Evolutionary conservation across 2,329 filamentous ascomycete genomes (phyloP), one percentile per base, ranked within the genome.

Genomic region (Teratosphaeria nubilosa): DNA sequence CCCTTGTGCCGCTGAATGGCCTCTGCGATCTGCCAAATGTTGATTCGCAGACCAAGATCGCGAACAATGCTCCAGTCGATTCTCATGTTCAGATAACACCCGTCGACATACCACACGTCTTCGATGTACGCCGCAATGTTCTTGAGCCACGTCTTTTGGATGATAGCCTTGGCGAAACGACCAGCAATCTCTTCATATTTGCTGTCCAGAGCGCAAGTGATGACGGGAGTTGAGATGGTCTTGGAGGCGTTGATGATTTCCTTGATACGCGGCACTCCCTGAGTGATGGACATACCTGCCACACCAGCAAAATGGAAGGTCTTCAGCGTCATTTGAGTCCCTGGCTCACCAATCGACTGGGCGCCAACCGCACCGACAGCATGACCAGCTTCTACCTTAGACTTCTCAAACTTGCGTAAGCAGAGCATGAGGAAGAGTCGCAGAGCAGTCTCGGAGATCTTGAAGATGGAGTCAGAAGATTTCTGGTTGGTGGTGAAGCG

Each of bases 281-380:
- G 90, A 0, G 94, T 99, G 70, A 99, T 96, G 81, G 90, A 96
- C 94, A 99, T 97, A 73, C 92, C 92, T 51, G 94, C 94, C 63
- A 99, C 94, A 88, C 94, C 94, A 71, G 94, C 94, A 78, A 99
- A 99, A 87, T 97, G 94, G 84, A 97, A 97, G 71, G 94, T 97
- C 77, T 97, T 97, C 63, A 99, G 77, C 1, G 94, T 99, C 94
- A 99, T 99, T 74, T 99, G 94, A 0, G 94, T 99, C 72, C 94
- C 94, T 0, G 94, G 94, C 70, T 99, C 94, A 75, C 94, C 94
- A 66, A 99, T 99, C 1, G 92, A 97, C 73, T 99, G 94, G 1
- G 94, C 94, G 64, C 94, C 94, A 41, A 97, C 91, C 16, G 94
- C 94, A 62, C 94, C 94, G 0, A 99, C 94, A 5, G 94, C 91